A percentile compares a stretch with the other conserved stretches of the same genome.
Evolutionary conservation across 192 early-diverging fungal genomes (phyloP).

Genomic region (Tieghemiomyces parasiticus): DNA sequence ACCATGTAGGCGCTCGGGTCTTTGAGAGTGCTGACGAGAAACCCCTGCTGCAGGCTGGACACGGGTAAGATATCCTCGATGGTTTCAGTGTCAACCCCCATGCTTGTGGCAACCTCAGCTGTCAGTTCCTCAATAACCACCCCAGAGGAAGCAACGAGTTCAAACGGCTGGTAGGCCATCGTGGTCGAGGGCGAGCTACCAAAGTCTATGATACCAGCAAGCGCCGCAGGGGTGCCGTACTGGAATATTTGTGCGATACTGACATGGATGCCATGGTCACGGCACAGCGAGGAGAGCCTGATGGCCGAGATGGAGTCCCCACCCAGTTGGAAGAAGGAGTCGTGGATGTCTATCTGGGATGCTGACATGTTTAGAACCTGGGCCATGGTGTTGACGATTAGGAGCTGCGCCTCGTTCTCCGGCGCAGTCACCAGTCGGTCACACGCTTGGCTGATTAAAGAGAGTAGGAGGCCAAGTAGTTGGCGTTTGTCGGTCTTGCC

Average conservation of each 20-base stretch:
- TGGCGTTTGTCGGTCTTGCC: slow-evolving; percentile 1
- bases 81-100: background rate
- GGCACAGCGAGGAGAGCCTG: background rate
- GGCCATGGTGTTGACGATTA: background rate
- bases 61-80: background rate
- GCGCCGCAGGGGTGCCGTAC: background rate
- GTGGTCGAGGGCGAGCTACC: background rate
- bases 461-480: background rate
- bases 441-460: background rate
- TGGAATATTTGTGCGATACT: background rate
- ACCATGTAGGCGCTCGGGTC: slow-evolving; percentile 5
- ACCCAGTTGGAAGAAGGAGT: slow-evolving; percentile 1
- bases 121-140: background rate
- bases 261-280: background rate
- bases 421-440: background rate
- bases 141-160: background rate
- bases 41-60: background rate
- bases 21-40: background rate
- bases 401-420: no score
- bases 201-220: background rate
- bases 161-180: background rate
- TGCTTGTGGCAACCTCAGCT: background rate
- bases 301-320: slow-evolving; percentile 6
- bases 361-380: background rate
- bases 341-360: background rate